Conservation (phyloP, 306 rosid species). For the Lupinus albus region DNA sequence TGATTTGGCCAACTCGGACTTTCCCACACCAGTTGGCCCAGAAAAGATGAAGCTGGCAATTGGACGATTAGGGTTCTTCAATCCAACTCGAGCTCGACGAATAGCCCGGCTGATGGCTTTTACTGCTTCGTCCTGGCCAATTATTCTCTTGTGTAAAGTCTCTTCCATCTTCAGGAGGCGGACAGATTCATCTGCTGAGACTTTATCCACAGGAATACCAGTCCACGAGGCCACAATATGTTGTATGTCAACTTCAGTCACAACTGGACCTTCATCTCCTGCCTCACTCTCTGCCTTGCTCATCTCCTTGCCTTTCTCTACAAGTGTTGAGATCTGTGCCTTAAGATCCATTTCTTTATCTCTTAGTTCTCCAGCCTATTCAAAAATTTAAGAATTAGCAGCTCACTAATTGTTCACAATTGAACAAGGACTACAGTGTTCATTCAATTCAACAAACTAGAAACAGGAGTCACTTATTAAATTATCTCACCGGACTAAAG, state of each 20-base stretch:
- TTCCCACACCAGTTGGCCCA: conserved; percentile 99
- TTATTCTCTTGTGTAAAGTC: conserved; percentile 76
- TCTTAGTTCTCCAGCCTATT: conserved; percentile 90
- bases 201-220: conserved; percentile 96
- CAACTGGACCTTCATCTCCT: conserved; percentile 79
- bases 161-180: conserved; percentile 99
- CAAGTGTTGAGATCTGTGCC: conserved; percentile 78
- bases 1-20: conserved; percentile 90
- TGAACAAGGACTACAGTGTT: conserved; percentile 13
- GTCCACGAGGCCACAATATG: conserved; percentile 94
- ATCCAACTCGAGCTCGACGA: conserved; percentile 92
- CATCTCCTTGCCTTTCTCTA: conserved; percentile 94
- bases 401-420: conserved; percentile 1
- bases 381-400: conserved; percentile 32
- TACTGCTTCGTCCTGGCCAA: conserved; percentile 96
- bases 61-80: conserved; percentile 92
- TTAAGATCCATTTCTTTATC: conserved; percentile 93
- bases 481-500: conserved; percentile 1
- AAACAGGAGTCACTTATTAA: neutral
- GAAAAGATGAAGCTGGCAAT: conserved; percentile 97
- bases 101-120: conserved; percentile 93
- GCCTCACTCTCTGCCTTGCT: conserved; percentile 96
- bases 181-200: conserved; percentile 88
- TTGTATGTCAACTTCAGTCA: conserved; percentile 90
- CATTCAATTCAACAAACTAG: conserved; percentile 21